Evolutionary conservation across 257 asterid species (phyloP), one percentile per base, ranked within the genome.

Genomic region (Linaria vulgaris): DNA sequence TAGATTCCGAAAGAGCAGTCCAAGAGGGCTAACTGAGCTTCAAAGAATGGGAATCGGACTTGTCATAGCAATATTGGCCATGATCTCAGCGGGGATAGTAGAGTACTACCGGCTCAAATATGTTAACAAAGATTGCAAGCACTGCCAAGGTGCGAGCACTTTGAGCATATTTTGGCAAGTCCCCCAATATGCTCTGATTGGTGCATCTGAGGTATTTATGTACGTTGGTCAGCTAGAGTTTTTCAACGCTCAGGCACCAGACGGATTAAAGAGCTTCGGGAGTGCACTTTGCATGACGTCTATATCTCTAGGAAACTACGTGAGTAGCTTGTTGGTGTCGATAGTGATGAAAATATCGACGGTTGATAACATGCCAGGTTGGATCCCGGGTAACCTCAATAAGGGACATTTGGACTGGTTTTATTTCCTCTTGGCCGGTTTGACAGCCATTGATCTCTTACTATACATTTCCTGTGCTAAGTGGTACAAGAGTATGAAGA

Each of bases 11-110:
- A 54, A 37, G 12, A 57, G 50, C 31, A 67, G 60, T 30, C 57
- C 63, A 9, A 59, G 53, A 19, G 72, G 69, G 7, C 53, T 72
- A 6, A 66, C 78, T 1, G 73, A 67, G 63, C 78, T 72, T 45
- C 78, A 72, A 12, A 53, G 78, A 14, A 73, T 73, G 78, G 78
- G 78, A 12, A 13, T 73, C 27, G 79, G 79, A 38, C 75, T 74
- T 17, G 31, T 74, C 9, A 59, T 74, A 49, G 79, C 72, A 4
- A 43, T 74, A 17, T 13, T 74, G n/a, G 58, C 79, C 16, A 74
- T 74, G 72, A 37, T 74, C 19, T 55, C 76, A 9, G 79, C 79
- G 6, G 79, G 79, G 0, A 14, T 53, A 22, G 64, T 63, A 0
- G 79, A 74, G 74, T 46, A 2, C 13, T 24, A 12, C 74, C 74